Evolutionary conservation across 768 basidiomycete species (phyloP), one percentile per base, ranked within the genome.

Genomic region (Boletus patriciae): DNA sequence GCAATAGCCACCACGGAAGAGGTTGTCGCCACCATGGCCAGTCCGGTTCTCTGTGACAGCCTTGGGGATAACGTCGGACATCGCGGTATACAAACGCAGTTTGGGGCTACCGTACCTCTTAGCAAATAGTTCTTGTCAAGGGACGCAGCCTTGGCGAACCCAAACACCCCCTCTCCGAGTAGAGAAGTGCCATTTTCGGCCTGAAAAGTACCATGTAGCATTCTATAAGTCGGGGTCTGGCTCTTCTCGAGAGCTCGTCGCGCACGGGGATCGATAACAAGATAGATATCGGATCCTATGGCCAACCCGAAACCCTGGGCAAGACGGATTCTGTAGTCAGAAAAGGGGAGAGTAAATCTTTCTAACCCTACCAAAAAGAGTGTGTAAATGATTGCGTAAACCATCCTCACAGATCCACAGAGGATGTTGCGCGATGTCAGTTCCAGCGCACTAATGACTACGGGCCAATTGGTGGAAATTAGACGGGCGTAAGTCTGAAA

Each of bases 341-440:
- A 25, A 49, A 53, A 8, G 45, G n/a, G 37, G 10, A 9, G 60
- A 44, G 12, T 9, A n/a, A 43, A 48, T 7, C 37, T 25, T 52
- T 31, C 33, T 16, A 44, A 37, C 44, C 79, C 57, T 66, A 87
- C 88, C 64, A 93, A 73, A 69, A 92, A 92, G 43, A 92, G 76
- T 0, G 90, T 91, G 65, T 92, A 93, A 42, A 93, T 91, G 57
- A 91, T 87, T 15, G 91, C 90, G 64, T 91, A 92, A 29, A 92
- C 88, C 70, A 92, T 84, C 59, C 90, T 78, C 34, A 92, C 90
- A 21, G 88, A 87, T 29, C 90, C 91, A 61, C 88, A 89, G 52
- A 92, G 82, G 37, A 92, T 79, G 64, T 89, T 92, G 65, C 82
- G 83, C 15, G 90, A 92, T 68, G 89, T 90, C 55, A 92, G 74